A percentile compares a stretch with the other conserved stretches of the same genome.
phyloP scores from a whole-genome alignment of 2,329 filamentous ascomycete genomes.

The Magnaporthiopsis incrustans region DNA sequence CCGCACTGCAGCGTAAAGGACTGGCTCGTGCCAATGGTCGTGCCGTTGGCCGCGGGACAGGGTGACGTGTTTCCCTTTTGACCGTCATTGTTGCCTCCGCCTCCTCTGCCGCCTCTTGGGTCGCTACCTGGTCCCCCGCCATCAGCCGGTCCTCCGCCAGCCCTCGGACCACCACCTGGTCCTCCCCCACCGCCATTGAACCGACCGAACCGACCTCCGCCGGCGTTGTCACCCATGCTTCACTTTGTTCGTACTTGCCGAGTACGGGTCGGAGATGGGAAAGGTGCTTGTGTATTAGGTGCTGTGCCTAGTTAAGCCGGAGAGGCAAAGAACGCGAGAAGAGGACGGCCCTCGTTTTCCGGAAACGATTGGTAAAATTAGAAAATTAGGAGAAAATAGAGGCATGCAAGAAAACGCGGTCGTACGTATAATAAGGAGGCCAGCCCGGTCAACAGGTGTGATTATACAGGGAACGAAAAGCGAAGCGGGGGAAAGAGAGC shows the following conservation, averaged over 20 bases:
- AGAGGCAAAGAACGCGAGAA: too few relatives aligned
- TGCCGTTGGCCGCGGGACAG: slow-evolving; percentile 20
- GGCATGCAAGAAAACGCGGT: too few relatives aligned
- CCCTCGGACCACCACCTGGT: background rate
- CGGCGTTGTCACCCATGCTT: background rate
- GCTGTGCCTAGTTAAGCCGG: too few relatives aligned
- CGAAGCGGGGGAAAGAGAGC: background rate
- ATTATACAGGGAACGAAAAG: background rate
- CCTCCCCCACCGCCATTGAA: background rate
- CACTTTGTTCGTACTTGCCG: too few relatives aligned
- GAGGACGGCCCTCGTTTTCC: background rate
- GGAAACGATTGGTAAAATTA: background rate
- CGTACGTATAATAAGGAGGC: too few relatives aligned
- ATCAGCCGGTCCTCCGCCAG: too few relatives aligned
- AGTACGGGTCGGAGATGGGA: too few relatives aligned
- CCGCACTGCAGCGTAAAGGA: slow-evolving; percentile 20
- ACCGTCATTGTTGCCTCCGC: background rate
- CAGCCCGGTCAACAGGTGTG: background rate
- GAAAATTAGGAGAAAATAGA: too few relatives aligned
- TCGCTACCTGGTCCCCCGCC: background rate
- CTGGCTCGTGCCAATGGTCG: slow-evolving; percentile 18
- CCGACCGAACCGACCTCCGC: too few relatives aligned
- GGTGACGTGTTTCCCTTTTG: slow-evolving; percentile 9
- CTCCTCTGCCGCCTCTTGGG: background rate
- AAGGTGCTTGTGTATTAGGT: too few relatives aligned